A percentile compares a stretch with the other conserved stretches of the same genome.
These are phyloP conservation scores for Blastobotrys proliferans DNA, from an alignment of 1,139 yeast species.

Conservation along the genomic window DNA sequence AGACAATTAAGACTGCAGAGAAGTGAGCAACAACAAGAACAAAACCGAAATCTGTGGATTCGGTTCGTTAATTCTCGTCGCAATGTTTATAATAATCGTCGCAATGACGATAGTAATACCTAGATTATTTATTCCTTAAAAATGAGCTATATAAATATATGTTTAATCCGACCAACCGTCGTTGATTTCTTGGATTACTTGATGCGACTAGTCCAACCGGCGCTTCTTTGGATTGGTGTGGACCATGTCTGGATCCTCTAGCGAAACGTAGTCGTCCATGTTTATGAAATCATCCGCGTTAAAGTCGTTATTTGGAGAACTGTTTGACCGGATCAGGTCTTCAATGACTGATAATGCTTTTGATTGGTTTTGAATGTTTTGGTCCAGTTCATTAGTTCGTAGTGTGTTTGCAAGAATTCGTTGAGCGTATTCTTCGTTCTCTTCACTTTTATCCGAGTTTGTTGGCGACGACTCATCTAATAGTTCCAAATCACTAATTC, in stretches of 20 bases:
- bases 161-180: not conserved
- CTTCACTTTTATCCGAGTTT: conserved; percentile 7
- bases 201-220: conserved; percentile 4
- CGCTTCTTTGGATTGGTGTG: not conserved
- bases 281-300: conserved; percentile 7
- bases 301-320: not conserved
- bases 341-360: conserved; percentile 8
- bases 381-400: not conserved
- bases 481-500: conserved; percentile 9
- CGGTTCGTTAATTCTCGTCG: conserved; percentile 27
- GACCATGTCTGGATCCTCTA: not conserved
- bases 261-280: conserved; percentile 7
- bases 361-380: not conserved
- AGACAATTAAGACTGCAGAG: conserved; percentile 23
- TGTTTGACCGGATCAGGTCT: conserved; percentile 6
- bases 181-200: not conserved
- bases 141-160: not conserved
- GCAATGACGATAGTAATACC: not conserved
- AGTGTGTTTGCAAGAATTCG: conserved; percentile 5
- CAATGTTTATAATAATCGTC: not conserved
- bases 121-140: too few relatives aligned
- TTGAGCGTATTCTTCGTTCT: conserved; percentile 6
- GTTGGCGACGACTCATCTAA: conserved; percentile 11
- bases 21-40: conserved; percentile 15
- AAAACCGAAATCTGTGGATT: conserved; percentile 26